Evolutionary conservation across 2,329 filamentous ascomycete species (phyloP).

Genomic region (Pseudocercospora musae): DNA sequence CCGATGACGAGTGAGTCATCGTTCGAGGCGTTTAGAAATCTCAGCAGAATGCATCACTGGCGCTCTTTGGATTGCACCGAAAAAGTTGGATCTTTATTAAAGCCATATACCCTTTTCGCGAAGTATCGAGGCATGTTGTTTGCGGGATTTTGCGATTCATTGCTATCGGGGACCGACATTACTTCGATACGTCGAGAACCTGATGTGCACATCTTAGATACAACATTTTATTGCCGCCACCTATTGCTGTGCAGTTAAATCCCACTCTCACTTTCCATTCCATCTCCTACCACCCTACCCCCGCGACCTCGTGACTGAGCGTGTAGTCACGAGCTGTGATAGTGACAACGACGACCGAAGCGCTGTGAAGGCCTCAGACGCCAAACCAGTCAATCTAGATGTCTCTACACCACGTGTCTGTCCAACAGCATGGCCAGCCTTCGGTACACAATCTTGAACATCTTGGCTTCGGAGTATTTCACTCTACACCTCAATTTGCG

Average conservation of each 20-base stretch:
- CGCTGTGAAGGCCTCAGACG: neutral
- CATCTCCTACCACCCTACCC: too few relatives aligned
- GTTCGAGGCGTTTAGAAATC: neutral
- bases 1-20: neutral
- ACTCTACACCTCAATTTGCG: neutral
- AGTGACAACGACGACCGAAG: neutral
- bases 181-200: neutral
- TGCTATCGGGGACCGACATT: neutral
- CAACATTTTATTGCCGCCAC: neutral
- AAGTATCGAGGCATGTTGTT: neutral
- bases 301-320: neutral
- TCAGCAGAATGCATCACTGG: neutral
- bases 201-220: neutral
- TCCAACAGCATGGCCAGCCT: too few relatives aligned
- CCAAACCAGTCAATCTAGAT: neutral
- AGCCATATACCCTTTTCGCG: conserved; percentile 3
- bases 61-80: neutral
- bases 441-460: too few relatives aligned
- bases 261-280: too few relatives aligned
- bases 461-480: neutral
- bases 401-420: neutral
- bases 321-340: neutral
- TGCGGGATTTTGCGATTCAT: neutral
- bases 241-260: too few relatives aligned
- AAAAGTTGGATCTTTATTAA: neutral